Evolutionary conservation across 106 monocot genomes (phyloP).

Genomic region (Dioscorea dumetorum): DNA sequence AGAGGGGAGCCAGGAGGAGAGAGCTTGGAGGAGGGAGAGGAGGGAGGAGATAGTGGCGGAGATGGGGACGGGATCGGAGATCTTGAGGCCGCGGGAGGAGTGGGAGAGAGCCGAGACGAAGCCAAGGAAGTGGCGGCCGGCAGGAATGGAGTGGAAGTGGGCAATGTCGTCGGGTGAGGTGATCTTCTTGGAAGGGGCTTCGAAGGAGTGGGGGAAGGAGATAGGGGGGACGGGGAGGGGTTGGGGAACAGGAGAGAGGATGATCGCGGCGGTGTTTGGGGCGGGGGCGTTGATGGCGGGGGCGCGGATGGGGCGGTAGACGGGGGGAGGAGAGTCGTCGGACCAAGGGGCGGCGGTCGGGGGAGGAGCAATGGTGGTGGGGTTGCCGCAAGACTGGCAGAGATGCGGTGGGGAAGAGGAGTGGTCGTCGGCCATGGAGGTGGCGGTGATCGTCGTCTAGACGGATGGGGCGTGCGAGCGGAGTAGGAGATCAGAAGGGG

Average conservation of each 20-base stretch:
- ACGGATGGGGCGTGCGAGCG: not conserved
- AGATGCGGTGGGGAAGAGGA: not conserved
- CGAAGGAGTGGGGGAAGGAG: constrained; percentile 39
- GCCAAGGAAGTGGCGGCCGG: constrained; percentile 83
- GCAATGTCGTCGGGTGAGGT: constrained; percentile 51
- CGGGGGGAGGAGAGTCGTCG: constrained; percentile 45
- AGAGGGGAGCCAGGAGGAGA: constrained; percentile 42
- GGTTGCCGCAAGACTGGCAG: constrained; percentile 52
- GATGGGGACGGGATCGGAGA: constrained; percentile 61
- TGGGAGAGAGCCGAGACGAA: constrained; percentile 87
- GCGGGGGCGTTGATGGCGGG: constrained; percentile 91
- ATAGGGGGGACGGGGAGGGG: constrained; percentile 58
- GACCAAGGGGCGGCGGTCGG: constrained; percentile 11
- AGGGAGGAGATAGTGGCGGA: constrained; percentile 30
- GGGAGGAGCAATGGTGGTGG: constrained; percentile 11
- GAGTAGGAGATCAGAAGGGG: not conserved
- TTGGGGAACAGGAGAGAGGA: constrained; percentile 78
- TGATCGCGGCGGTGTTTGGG: constrained; percentile 50
- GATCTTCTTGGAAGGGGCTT: constrained; percentile 63
- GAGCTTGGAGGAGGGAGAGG: constrained; percentile 33
- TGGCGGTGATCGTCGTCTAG: not conserved
- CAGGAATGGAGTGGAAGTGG: constrained; percentile 45
- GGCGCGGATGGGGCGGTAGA: constrained; percentile 82
- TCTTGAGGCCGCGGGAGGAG: constrained; percentile 65
- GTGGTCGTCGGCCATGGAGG: not conserved